These are phyloP conservation scores for Kalmanozyma brasiliensis DNA, from an alignment of 1,284 basidiomycete genomes.

Conservation along the genomic window DNA sequence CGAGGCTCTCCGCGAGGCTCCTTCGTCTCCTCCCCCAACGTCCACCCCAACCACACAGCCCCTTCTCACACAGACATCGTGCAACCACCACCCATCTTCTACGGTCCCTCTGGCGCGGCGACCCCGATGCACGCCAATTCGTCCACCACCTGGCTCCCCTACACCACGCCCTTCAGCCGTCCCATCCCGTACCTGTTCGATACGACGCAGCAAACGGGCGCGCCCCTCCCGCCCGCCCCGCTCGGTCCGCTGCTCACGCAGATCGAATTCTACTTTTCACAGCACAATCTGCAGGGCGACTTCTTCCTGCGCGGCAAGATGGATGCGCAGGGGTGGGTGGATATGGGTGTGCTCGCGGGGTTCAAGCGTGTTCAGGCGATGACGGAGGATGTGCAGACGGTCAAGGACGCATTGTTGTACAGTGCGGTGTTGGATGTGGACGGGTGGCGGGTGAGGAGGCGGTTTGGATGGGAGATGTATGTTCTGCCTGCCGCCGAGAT, in stretches of 20 bases:
- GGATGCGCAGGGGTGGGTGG: conserved; percentile 60
- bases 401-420: conserved; percentile 45
- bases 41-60: conserved; percentile 11
- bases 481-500: conserved; percentile 7
- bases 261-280: conserved; percentile 66
- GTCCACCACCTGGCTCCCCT: conserved; percentile 7
- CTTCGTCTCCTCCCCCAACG: conserved; percentile 16
- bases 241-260: conserved; percentile 52
- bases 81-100: conserved; percentile 8
- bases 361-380: conserved; percentile 58
- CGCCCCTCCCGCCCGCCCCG: conserved; percentile 20
- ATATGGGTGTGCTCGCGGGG: conserved; percentile 42
- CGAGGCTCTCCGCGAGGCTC: conserved; percentile 22
- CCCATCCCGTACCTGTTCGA: conserved; percentile 10
- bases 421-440: conserved; percentile 55
- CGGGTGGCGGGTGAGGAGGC: conserved; percentile 38
- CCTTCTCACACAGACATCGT: not conserved
- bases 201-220: conserved; percentile 19
- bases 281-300: conserved; percentile 58
- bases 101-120: conserved; percentile 19
- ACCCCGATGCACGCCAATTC: conserved; percentile 9
- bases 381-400: conserved; percentile 24
- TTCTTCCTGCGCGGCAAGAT: conserved; percentile 61
- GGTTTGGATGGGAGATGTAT: conserved; percentile 53
- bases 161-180: conserved; percentile 5